A percentile compares a stretch with the other conserved stretches of the same genome.
These are phyloP conservation scores for Tetracladium maxilliforme DNA, from an alignment of 2,329 filamentous ascomycete genomes.

Conservation along the genomic window DNA sequence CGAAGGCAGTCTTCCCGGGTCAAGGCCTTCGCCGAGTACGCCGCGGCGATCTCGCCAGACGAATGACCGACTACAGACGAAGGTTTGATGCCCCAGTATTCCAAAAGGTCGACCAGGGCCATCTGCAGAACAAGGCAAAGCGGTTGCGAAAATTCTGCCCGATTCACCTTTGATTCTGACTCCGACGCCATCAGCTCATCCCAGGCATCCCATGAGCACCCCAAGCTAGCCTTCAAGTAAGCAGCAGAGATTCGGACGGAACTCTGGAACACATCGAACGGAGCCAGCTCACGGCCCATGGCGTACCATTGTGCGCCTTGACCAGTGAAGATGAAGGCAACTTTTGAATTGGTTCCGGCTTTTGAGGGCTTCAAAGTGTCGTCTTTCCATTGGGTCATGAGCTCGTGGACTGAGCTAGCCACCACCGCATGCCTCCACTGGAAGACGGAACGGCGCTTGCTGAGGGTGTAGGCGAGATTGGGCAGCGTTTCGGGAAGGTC, in stretches of 20 bases:
- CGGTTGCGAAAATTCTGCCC: conserved; percentile 6
- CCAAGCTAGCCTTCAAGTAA: conserved; percentile 16
- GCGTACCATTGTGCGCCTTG: conserved; percentile 12
- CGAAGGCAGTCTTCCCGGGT: conserved; percentile 14
- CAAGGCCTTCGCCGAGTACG: conserved; percentile 17
- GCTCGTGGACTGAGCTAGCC: conserved; percentile 8
- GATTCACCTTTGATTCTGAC: conserved; percentile 4
- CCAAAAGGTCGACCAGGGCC: conserved; percentile 6
- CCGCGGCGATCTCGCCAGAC: conserved; percentile 23
- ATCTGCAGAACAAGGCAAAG: conserved; percentile 8
- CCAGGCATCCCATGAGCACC: conserved; percentile 7
- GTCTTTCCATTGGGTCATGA: conserved; percentile 10
- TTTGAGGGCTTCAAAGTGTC: not conserved
- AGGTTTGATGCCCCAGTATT: conserved; percentile 12
- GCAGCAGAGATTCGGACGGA: too few relatives aligned
- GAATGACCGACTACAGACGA: conserved; percentile 21
- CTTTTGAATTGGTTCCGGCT: conserved; percentile 4
- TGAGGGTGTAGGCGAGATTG: conserved; percentile 13
- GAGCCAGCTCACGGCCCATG: conserved; percentile 11
- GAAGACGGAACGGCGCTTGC: conserved; percentile 10
- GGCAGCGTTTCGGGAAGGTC: too few relatives aligned
- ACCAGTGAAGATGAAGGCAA: conserved; percentile 12
- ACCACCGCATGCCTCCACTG: conserved; percentile 12
- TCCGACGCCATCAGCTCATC: conserved; percentile 18
- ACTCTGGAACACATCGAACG: too few relatives aligned